Evolutionary conservation across 164 flowering plant genomes (phyloP), one percentile per base, ranked within the genome.

Genomic region (Vitis rotundifolia): DNA sequence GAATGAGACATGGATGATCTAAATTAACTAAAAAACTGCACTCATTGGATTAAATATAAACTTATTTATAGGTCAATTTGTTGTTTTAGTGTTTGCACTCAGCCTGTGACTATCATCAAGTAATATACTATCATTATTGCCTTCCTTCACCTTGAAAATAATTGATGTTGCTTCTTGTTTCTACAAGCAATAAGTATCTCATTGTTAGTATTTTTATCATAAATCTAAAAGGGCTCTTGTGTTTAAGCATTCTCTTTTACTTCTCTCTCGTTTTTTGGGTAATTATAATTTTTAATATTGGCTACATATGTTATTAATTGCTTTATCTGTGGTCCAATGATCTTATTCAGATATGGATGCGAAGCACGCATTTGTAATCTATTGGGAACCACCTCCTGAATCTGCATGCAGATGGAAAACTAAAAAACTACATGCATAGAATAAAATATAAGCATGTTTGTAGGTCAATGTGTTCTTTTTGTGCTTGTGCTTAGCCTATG

Each of bases 371-470:
- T 86, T 51, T 84, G 95, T 95, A 0, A 83, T 92, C 62, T 97
- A 75, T 64, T 94, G 98, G 97, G 98, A 94, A 77, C 97, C 97
- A 76, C 81, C 98, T 63, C 99, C 97, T 59, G 97, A 91, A 68
- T 61, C 51, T 68, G 84, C 81, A 61, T 85, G 87, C 80, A 88
- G 74, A 67, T 92, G 99, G 99, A 90, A 76, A 22, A 22, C 26
- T 22, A 22, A 22, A 22, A 22, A 22, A 22, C 26, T 22, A 22
- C 26, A 22, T 22, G 26, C 26, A 22, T 22, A 22, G 16, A 55
- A 55, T 55, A 55, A 55, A 55, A 55, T 16, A 14, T 16, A 55
- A 15, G 13, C 19, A 55, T 55, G 16, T 55, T 15, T 55, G 59
- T 9, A 1, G 59, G 59, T 15, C 19, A 15, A 55, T 16, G 18